Conservation (phyloP, 2,329 filamentous ascomycete genomes). For the Trichoderma atrobrunneum region DNA sequence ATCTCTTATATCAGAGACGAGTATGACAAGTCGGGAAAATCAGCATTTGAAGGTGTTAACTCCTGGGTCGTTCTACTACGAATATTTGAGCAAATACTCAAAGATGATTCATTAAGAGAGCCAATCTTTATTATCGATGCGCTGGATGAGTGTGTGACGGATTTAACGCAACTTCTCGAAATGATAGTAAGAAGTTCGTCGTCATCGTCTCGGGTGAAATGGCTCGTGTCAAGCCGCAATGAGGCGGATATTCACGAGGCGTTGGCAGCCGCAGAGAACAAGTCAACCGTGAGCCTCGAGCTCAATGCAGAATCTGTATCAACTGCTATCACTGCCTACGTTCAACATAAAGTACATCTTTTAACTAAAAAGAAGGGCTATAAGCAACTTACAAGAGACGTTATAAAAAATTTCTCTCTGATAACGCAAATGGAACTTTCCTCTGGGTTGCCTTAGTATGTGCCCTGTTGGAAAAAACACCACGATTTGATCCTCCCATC, state of each 20-base stretch:
- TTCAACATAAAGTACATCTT: neutral
- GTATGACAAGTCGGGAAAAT: neutral
- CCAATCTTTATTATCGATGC: neutral
- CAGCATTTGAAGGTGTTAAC: neutral
- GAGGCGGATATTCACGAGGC: neutral
- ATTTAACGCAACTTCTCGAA: neutral
- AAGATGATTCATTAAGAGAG: neutral
- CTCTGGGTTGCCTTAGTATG: neutral
- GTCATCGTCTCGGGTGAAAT: neutral
- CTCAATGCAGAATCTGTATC: neutral
- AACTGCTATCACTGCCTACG: neutral
- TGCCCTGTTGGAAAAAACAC: accelerated
- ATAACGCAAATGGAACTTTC: neutral
- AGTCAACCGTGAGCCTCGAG: neutral
- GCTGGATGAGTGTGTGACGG: neutral
- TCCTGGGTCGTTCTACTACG: neutral
- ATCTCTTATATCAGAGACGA: accelerated
- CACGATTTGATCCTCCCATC: neutral
- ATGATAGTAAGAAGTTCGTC: neutral
- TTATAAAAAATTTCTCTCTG: neutral
- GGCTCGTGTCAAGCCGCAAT: neutral
- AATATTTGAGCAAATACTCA: neutral
- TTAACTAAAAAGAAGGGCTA: accelerated
- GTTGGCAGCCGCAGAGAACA: neutral
- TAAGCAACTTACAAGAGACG: accelerated